Conservation (phyloP, 2,329 filamentous ascomycete species). For the Scedosporium dehoogii region DNA sequence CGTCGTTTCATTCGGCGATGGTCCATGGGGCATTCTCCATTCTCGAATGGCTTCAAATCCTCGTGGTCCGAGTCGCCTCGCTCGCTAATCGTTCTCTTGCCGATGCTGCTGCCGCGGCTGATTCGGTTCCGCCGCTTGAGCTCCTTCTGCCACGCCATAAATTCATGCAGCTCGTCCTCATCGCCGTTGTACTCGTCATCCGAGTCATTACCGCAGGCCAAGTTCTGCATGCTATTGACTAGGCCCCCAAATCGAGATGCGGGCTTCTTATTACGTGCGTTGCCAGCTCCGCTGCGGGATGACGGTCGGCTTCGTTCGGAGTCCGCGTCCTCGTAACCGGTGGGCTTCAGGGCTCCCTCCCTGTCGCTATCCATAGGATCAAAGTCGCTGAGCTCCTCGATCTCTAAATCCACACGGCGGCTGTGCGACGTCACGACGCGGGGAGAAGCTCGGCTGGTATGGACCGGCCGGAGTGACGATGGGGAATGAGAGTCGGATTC, state of each 20-base stretch:
- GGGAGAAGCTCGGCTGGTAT: not conserved
- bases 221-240: conserved; percentile 32
- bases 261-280: conserved; percentile 11
- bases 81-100: conserved; percentile 44
- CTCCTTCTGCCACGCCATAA: conserved; percentile 23
- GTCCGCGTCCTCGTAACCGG: conserved; percentile 34
- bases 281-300: conserved; percentile 15
- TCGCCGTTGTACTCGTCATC: conserved; percentile 41
- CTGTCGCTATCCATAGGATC: conserved; percentile 34
- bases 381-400: conserved; percentile 36
- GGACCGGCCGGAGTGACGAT: not conserved
- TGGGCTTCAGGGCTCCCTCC: conserved; percentile 32
- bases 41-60: conserved; percentile 13
- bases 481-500: conserved; percentile 9
- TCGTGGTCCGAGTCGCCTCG: conserved; percentile 40
- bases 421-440: conserved; percentile 8
- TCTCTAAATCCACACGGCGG: conserved; percentile 17
- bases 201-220: conserved; percentile 29
- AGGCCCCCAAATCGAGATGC: conserved; percentile 23
- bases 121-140: conserved; percentile 34
- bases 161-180: conserved; percentile 40
- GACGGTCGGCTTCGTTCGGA: conserved; percentile 30
- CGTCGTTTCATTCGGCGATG: conserved; percentile 37
- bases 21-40: conserved; percentile 16
- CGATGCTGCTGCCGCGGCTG: conserved; percentile 43